These are phyloP conservation scores for Mikania micrantha DNA, from an alignment of 129 eudicot species.

Conservation along the genomic window DNA sequence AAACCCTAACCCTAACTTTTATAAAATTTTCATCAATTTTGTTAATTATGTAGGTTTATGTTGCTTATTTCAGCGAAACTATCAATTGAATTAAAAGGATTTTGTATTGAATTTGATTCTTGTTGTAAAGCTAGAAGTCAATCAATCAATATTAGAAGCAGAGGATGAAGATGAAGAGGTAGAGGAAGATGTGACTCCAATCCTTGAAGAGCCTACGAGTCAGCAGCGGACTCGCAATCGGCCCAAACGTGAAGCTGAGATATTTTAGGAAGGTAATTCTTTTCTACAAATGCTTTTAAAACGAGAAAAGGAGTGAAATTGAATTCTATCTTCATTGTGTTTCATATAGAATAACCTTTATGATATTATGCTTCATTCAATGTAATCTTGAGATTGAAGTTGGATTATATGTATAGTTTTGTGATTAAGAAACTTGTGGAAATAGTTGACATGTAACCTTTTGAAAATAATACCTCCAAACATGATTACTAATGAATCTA, in stretches of 20 bases:
- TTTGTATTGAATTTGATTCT: not conserved
- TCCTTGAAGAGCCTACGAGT: conserved; percentile 44
- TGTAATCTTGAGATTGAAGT: conserved; percentile 10
- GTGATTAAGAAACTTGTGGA: not conserved
- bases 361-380: conserved; percentile 13
- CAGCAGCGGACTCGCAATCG: conserved; percentile 69
- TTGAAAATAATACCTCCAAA: no score
- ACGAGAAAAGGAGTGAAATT: not conserved
- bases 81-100: not conserved
- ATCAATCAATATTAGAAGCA: conserved; percentile 62
- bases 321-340: conserved; percentile 4
- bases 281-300: conserved; percentile 1
- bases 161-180: conserved; percentile 41
- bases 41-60: no score
- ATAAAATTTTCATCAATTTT: not conserved
- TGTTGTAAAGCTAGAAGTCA: conserved; percentile 50
- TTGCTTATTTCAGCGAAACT: not conserved
- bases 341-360: not conserved
- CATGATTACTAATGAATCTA: no score
- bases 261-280: conserved; percentile 30
- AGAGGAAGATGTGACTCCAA: conserved; percentile 10
- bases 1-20: not conserved
- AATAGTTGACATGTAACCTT: not conserved
- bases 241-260: conserved; percentile 77
- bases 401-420: conserved; percentile 26